Evolutionary conservation across 208 protist species (phyloP), one percentile per base, ranked within the genome.

Genomic region (Wallacemonas sp.): DNA sequence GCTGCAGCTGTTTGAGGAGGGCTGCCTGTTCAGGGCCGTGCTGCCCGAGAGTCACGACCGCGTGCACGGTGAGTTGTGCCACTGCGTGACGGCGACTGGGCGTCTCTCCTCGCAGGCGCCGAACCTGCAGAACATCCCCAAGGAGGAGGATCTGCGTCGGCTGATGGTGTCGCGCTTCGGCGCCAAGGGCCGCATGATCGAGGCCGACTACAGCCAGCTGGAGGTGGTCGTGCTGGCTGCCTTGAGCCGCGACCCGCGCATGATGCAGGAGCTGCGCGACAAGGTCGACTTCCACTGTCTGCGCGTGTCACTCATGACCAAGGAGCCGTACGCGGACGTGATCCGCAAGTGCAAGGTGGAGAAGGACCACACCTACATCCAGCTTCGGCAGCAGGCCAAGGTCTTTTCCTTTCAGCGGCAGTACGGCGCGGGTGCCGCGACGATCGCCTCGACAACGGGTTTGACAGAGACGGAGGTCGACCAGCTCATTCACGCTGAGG

Each of bases 351-450:
- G 76, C 12, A 95, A 94, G 63, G 66, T 83, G 58, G 62, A 81
- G 52, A 95, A 92, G 71, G 87, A 95, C 70, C 85, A 82, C 26
- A 69, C 81, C 46, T 95, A 95, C 82, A 85, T 93, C 52, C 85
- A 93, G 78, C 80, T 97, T 32, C 92, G 92, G 2, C 87, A 97
- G 80, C 89, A 94, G 75, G 92, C 92, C 14, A 97, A 97, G 74
- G 85, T 90, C 0, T 97, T 97, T 49, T 95, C 92, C 17, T 97
- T 97, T 61, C 92, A 97, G 72, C 82, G 92, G 19, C 92, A 94
- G 73, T 97, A 97, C 73, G 92, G 92, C 56, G 92, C 92, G 11
- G 88, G 88, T 1, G 77, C 90, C 19, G 32, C 81, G 12, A 92
- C 85, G 39, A 93, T 96, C 74, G 70, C 85, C 1, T 88, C 85